Conservation (phyloP, 257 asterid genomes). For the Nicotiana paniculata region DNA sequence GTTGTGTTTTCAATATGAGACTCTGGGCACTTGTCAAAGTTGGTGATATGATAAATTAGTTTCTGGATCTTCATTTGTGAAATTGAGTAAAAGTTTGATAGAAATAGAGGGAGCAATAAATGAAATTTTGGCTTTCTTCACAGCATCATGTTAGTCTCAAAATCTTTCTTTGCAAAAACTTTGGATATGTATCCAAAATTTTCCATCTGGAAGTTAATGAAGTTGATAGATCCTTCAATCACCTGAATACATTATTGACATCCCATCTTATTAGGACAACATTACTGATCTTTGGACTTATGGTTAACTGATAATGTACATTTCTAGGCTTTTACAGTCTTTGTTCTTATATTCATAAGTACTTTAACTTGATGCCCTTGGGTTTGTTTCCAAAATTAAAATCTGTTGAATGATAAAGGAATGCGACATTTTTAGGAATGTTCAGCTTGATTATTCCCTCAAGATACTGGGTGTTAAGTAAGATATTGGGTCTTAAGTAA, state of each 20-base stretch:
- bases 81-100: neutral
- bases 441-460: neutral
- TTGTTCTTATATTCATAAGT: neutral
- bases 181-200: neutral
- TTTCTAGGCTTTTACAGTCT: neutral
- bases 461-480: neutral
- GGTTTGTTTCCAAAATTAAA: neutral
- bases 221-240: neutral
- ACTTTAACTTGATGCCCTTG: neutral
- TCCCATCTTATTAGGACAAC: neutral
- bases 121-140: neutral
- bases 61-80: neutral
- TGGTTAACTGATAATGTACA: neutral
- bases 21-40: neutral
- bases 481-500: neutral
- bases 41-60: neutral
- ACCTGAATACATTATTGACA: neutral
- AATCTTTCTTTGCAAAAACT: neutral
- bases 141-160: neutral
- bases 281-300: neutral
- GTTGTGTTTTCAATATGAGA: neutral
- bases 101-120: neutral
- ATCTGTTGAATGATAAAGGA: neutral
- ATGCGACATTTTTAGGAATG: neutral
- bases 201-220: neutral